Evolutionary conservation across 192 early-diverging fungal species (phyloP).

Genomic region (Backusella sp.): DNA sequence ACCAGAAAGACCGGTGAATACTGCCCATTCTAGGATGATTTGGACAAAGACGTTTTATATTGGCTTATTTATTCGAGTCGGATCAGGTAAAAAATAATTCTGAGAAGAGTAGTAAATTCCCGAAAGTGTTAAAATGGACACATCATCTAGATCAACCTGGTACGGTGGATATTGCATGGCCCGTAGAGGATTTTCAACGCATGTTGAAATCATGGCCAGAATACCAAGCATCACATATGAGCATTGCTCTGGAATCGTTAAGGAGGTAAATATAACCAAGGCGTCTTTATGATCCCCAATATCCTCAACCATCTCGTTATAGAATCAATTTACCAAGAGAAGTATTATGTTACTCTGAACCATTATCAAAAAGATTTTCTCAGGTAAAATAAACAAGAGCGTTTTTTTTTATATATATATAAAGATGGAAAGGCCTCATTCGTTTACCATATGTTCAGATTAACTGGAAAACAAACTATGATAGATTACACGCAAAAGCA

Average conservation of each 20-base stretch:
- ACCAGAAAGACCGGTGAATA: background rate
- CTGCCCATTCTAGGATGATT: background rate
- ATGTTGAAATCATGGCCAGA: slow-evolving; percentile 3
- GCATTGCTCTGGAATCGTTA: slow-evolving; percentile 4
- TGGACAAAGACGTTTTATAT: slow-evolving; percentile 26
- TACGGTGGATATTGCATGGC: slow-evolving; percentile 3
- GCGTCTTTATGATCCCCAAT: too few relatives aligned
- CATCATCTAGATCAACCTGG: background rate
- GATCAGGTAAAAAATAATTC: slow-evolving; percentile 5
- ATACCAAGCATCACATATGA: slow-evolving; percentile 1
- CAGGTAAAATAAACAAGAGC: background rate
- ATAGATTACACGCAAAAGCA: background rate
- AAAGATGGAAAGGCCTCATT: background rate
- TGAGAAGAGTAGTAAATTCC: background rate
- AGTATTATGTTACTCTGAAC: background rate
- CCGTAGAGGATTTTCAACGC: background rate
- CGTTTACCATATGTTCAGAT: background rate
- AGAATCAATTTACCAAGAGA: background rate
- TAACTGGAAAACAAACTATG: background rate
- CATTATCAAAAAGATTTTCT: slow-evolving; percentile 1
- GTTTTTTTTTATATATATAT: background rate
- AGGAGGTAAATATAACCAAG: background rate
- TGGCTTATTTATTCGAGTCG: slow-evolving; percentile 16
- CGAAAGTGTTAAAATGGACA: too few relatives aligned
- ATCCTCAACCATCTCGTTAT: background rate